These are phyloP conservation scores for Entamoeba invadens DNA, from an alignment of 208 protist species.

Conservation along the genomic window DNA sequence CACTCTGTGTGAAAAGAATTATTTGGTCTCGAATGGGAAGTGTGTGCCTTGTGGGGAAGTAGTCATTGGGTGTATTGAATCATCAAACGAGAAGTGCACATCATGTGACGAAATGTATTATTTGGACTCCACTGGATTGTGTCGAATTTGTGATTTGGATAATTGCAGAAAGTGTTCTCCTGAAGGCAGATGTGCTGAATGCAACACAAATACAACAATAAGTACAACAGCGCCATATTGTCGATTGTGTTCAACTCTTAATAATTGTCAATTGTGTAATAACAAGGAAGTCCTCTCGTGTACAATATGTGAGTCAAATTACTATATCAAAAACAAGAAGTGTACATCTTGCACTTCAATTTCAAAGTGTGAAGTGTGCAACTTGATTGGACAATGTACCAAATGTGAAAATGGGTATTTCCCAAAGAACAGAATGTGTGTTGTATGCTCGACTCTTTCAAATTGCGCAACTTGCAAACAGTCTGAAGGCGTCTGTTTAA, in stretches of 20 bases:
- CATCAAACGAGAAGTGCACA: neutral
- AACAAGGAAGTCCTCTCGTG: neutral
- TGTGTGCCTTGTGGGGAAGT: neutral
- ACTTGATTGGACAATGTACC: neutral
- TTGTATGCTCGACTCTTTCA: neutral
- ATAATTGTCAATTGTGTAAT: neutral
- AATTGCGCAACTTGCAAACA: neutral
- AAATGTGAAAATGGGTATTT: neutral
- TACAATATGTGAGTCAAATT: neutral
- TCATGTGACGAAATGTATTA: neutral
- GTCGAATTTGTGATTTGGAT: neutral
- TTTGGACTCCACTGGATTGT: neutral
- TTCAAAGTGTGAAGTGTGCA: neutral
- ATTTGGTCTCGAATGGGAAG: neutral
- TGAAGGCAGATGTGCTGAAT: neutral
- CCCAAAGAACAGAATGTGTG: neutral
- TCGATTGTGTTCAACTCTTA: neutral
- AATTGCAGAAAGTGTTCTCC: neutral
- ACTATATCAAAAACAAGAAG: no score
- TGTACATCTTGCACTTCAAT: neutral
- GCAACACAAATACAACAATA: neutral
- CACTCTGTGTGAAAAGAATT: neutral
- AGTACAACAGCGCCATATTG: neutral
- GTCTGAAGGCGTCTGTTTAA: neutral
- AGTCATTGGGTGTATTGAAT: neutral